A percentile compares a stretch with the other conserved stretches of the same genome.
phyloP scores from a whole-genome alignment of 176 grass and related monocot species.

The Areca catechu region DNA sequence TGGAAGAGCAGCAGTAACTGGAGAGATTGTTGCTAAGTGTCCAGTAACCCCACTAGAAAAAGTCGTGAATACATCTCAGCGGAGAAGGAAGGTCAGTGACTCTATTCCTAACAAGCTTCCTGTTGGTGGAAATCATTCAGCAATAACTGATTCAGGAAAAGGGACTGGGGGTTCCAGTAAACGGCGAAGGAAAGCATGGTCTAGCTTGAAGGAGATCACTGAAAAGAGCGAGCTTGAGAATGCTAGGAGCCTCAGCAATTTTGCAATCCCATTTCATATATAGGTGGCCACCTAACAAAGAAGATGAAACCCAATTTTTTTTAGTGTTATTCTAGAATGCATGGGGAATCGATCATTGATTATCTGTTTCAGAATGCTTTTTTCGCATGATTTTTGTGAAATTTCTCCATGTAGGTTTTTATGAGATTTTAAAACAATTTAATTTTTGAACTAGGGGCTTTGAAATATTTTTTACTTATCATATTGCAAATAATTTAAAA shows the following conservation, averaged over 20 bases:
- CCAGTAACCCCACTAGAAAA: slow-evolving; percentile 17
- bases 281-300: neutral
- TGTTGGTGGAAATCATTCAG: slow-evolving; percentile 8
- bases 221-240: slow-evolving; percentile 43
- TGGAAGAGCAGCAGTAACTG: slow-evolving; percentile 5
- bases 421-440: no score
- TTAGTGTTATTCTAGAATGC: no score
- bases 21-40: neutral
- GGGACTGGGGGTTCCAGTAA: slow-evolving; percentile 41
- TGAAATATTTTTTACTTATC: no score
- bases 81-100: slow-evolving; percentile 20
- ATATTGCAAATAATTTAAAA: no score
- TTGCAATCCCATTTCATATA: slow-evolving; percentile 55
- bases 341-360: no score
- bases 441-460: no score
- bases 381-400: no score
- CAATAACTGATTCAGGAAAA: slow-evolving; percentile 9
- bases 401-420: no score
- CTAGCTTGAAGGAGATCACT: slow-evolving; percentile 61
- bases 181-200: slow-evolving; percentile 64
- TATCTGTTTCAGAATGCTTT: no score
- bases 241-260: slow-evolving; percentile 42
- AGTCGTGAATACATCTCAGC: slow-evolving; percentile 2
- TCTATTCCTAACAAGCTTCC: slow-evolving; percentile 19
- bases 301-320: no score